Base-by-base conservation (phyloP, 2,329 filamentous ascomycete species). In the Talaromyces islandicus region DNA sequence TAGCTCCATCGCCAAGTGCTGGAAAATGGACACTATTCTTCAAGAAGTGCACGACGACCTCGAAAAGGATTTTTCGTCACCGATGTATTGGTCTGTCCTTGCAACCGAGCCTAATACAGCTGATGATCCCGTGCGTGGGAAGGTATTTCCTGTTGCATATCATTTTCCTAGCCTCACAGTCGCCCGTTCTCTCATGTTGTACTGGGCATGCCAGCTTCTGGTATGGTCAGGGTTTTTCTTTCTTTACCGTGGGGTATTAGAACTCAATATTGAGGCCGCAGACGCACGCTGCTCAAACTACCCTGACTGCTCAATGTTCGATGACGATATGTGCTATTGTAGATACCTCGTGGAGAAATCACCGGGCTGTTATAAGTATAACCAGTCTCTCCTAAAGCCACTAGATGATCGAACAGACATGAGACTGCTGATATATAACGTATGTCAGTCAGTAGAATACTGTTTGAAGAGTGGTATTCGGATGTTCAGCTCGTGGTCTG, bases 401-500 rank as follows among this genome's bases (percentile, higher is more conserved):
- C 64, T 73, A 0, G 63, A 63, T 5, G 65, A 72, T 52, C 67
- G 70, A 4, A 35, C 21, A 24, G 66, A 72, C 48, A 66, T 70
- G 38, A 54, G 66, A 7, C 43, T 56, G 7, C 61, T 70, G 54
- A 70, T 67, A 7, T 68, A 67, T 19, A 70, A 71, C 53, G 71
- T 77, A 41, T 73, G 73, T 54, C 70, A 73, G 56, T 71, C 72
- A 0, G 57, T 75, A 10, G 69, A 75, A 58, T 76, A 70, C 54
- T 70, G 68, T 53, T 41, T 72, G 43, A 60, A 68, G 41, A 64
- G 69, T 4, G 61, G 67, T 1, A 67, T 67, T 59, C 21, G 62
- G 11, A 35, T 68, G 21, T 38, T 61, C 7, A 61, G 66, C 14
- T 30, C 54, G 29, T 51, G 53, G 52, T 55, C 57, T 3, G 41